A percentile compares a stretch with the other conserved stretches of the same genome.
Evolutionary conservation across 176 grass and related monocot genomes (phyloP).

Genomic region (Tillandsia leiboldiana): DNA sequence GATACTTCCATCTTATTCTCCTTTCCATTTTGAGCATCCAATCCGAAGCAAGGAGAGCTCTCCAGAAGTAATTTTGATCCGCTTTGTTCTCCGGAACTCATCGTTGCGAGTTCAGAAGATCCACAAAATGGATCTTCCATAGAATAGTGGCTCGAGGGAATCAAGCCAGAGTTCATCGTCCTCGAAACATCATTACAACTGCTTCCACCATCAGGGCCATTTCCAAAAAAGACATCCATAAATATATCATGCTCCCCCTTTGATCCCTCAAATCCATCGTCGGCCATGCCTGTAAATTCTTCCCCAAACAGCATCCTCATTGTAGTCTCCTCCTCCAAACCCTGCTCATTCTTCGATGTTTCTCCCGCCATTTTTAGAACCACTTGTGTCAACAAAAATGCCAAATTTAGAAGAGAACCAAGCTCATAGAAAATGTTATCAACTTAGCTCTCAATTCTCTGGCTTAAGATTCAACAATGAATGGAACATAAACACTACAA

Average conservation of each 20-base stretch:
- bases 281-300: conserved; percentile 24
- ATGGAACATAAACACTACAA: neutral
- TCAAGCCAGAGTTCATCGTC: neutral
- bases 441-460: neutral
- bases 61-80: conserved; percentile 1
- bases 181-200: neutral
- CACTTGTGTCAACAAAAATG: neutral
- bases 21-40: conserved; percentile 14
- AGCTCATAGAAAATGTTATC: neutral
- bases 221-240: conserved; percentile 47
- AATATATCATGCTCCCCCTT: conserved; percentile 52
- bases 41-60: conserved; percentile 2
- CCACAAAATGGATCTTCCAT: neutral
- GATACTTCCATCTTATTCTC: conserved; percentile 22
- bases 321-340: conserved; percentile 46
- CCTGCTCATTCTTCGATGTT: conserved; percentile 2
- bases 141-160: conserved; percentile 7
- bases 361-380: conserved; percentile 7
- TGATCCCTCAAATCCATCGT: conserved; percentile 43
- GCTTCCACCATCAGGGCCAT: neutral
- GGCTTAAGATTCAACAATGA: neutral
- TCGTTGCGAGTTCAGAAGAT: conserved; percentile 1
- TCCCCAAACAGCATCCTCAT: conserved; percentile 73
- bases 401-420: conserved; percentile 2
- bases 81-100: neutral